Conservation (phyloP, 2,329 filamentous ascomycete genomes). For the Penicillium sp. region DNA sequence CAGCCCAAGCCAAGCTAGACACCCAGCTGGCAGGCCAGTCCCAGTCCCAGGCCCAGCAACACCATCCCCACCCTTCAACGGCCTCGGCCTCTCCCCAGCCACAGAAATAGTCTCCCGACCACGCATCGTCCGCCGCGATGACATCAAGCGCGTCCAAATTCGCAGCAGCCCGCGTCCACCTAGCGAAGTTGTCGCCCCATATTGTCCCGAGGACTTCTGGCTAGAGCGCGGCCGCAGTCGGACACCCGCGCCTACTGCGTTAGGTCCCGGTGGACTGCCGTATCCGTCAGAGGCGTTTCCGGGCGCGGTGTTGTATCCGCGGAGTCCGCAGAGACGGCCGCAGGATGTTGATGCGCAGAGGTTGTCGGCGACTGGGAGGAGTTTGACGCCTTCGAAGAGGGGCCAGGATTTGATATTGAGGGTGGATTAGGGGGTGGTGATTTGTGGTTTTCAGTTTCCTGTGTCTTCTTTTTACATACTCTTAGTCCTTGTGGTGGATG, state of each 20-base stretch:
- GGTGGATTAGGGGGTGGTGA: constrained; percentile 28
- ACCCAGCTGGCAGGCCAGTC: neutral
- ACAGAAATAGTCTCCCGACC: constrained; percentile 37
- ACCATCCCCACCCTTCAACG: neutral
- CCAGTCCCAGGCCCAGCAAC: neutral
- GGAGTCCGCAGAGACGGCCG: constrained; percentile 26
- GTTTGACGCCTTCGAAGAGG: constrained; percentile 34
- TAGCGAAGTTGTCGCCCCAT: constrained; percentile 27
- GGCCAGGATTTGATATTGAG: constrained; percentile 36
- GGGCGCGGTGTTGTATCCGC: constrained; percentile 20
- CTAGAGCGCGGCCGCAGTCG: constrained; percentile 17
- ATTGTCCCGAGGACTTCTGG: constrained; percentile 36
- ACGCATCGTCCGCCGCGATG: constrained; percentile 34
- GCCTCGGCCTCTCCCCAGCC: neutral
- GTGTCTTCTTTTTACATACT: neutral
- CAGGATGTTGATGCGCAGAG: constrained; percentile 8
- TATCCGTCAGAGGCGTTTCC: constrained; percentile 24
- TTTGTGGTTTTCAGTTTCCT: neutral
- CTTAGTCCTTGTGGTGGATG: neutral
- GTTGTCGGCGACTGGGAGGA: constrained; percentile 27
- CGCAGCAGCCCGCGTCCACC: constrained; percentile 32
- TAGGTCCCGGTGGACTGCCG: constrained; percentile 9
- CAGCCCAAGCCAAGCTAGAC: neutral
- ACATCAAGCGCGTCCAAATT: constrained; percentile 37
- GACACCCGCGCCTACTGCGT: neutral